A percentile compares a stretch with the other conserved stretches of the same genome.
Evolutionary conservation across 2,329 filamentous ascomycete species (phyloP).

Genomic region (Mycogone perniciosa): DNA sequence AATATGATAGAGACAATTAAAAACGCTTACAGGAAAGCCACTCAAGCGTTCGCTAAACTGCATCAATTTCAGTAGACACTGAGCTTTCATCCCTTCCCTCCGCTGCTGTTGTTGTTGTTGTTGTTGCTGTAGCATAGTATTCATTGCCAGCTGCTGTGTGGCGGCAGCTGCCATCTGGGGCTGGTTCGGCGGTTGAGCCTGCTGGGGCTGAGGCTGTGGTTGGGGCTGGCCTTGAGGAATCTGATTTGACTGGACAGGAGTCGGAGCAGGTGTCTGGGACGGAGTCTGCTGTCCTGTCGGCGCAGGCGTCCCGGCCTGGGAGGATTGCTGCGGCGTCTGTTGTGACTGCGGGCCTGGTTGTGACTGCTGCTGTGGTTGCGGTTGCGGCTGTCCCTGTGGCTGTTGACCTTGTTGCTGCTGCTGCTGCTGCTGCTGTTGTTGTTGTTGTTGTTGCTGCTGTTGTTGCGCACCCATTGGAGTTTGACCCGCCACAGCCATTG

Average conservation of each 20-base stretch:
- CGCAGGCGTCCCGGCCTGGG: conserved; percentile 36
- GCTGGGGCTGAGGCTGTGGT: conserved; percentile 27
- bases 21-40: conserved; percentile 43
- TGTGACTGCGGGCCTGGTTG: conserved; percentile 25
- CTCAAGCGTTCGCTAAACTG: conserved; percentile 59
- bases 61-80: conserved; percentile 53
- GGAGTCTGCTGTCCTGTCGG: conserved; percentile 41
- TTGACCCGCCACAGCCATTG: conserved; percentile 29
- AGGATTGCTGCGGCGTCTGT: conserved; percentile 40
- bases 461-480: conserved; percentile 25
- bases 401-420: conserved; percentile 14
- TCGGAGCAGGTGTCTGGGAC: conserved; percentile 39
- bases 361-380: conserved; percentile 32
- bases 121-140: conserved; percentile 37
- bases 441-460: conserved; percentile 24
- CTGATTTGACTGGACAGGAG: conserved; percentile 29
- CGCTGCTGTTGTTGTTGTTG: conserved; percentile 47
- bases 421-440: conserved; percentile 18
- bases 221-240: conserved; percentile 28
- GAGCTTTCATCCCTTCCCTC: conserved; percentile 46
- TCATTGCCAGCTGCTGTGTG: conserved; percentile 32
- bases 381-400: conserved; percentile 29
- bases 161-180: conserved; percentile 26
- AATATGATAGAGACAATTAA: conserved; percentile 12
- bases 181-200: conserved; percentile 22